Evolutionary conservation across 108 stramenopile genomes (phyloP), one percentile per base, ranked within the genome.

Genomic region (Parietichytrium sp.): DNA sequence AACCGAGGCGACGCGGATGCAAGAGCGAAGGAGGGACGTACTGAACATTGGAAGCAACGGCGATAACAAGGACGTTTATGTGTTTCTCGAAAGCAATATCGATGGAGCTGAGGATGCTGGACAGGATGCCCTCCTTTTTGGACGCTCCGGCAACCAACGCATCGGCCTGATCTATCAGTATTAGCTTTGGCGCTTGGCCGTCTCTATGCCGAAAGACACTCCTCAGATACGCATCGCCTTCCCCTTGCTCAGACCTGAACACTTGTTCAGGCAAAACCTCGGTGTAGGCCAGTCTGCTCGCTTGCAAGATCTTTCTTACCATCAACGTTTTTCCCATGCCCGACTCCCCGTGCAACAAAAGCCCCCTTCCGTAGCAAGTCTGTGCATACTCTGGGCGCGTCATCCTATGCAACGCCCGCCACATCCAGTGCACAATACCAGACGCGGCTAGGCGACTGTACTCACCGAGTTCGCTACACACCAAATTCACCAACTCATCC

Each of bases 241-340:
- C 61, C 23, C 61, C 61, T 38, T 72, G 36, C 29, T 33, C 61
- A 0, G 61, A 23, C 6, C 61, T 33, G 45, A 72, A 72, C 38
- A 23, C 36, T 16, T 72, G 20, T 27, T 33, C 45, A 10, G 61
- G 61, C 38, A n/a, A 42, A 0, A 72, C 4, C 15, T 45, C 61
- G 20, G 38, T 33, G 45, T 23, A 7, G 20, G 3, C 42, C 10
- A 42, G 38, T n/a, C 61, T 42, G 16, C 61, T 42, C 6, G 61
- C 20, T 7, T 42, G 33, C 8, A 42, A 33, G 6, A 72, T 10
- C 16, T 33, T 72, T 25, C 2, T n/a, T 10, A 42, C 61, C 36
- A 72, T 45, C 6, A 72, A n/a, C 18, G 61, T 45, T 27, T 72
- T 72, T 6, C 61, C 61, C 10, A 72, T 42, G 20, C 61, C 61